phyloP scores from a whole-genome alignment of 2,329 filamentous ascomycete genomes.

The Ophiostoma perfectum region DNA sequence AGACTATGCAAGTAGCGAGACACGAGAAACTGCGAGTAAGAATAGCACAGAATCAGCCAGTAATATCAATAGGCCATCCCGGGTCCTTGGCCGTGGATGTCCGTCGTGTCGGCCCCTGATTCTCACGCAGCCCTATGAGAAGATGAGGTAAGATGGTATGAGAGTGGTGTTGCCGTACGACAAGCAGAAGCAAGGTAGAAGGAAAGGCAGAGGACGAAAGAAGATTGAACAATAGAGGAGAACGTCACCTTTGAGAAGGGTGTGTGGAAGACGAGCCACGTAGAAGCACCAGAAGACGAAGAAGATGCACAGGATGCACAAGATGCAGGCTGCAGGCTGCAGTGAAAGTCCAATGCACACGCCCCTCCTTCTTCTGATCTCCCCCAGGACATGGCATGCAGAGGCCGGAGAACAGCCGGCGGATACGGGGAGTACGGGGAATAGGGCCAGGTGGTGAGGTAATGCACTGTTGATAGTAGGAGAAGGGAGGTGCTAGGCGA shows the following conservation, averaged over 20 bases:
- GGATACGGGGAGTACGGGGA: neutral
- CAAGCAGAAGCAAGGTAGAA: neutral
- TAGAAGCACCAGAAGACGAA: slow-evolving; percentile 3
- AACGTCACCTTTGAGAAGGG: neutral
- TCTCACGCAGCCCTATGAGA: neutral
- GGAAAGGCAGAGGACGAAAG: neutral
- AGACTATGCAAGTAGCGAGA: neutral
- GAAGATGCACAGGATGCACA: neutral
- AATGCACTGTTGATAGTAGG: neutral
- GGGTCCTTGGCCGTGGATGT: neutral
- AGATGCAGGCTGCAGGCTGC: neutral
- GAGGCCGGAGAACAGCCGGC: slow-evolving; percentile 6
- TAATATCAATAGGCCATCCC: neutral
- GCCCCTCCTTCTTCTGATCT: neutral
- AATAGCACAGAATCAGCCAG: neutral
- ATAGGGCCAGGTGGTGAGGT: neutral
- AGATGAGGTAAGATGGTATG: neutral
- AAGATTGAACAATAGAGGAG: neutral
- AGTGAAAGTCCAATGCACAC: neutral
- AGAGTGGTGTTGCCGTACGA: neutral
- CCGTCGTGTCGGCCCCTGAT: neutral
- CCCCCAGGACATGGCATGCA: neutral
- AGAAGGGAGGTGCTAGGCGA: neutral
- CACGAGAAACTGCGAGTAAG: neutral
- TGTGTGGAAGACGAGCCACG: neutral